Conservation (phyloP, 352 stramenopile species). For the Phytophthora cryptogea region DNA sequence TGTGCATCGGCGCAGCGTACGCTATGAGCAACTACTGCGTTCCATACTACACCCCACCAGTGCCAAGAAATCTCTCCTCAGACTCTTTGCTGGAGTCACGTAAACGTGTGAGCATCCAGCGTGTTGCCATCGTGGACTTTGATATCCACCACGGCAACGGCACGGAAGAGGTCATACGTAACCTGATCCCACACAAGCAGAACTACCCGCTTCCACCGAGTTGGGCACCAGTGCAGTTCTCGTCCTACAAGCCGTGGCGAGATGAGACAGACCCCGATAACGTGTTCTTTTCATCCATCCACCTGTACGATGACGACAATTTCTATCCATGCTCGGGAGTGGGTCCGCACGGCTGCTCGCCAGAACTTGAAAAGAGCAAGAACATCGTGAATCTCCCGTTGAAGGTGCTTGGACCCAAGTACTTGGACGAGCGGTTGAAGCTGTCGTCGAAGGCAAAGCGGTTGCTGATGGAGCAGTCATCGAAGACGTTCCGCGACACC, state of each 20-base stretch:
- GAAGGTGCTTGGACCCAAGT: slow-evolving; percentile 53
- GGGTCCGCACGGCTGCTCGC: slow-evolving; percentile 51
- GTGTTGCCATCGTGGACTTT: slow-evolving; percentile 70
- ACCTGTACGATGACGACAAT: slow-evolving; percentile 64
- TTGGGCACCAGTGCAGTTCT: slow-evolving; percentile 61
- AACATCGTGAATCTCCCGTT: slow-evolving; percentile 68
- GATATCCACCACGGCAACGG: slow-evolving; percentile 74
- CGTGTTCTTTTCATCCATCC: slow-evolving; percentile 70
- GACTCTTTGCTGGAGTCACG: slow-evolving; percentile 7
- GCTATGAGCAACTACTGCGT: slow-evolving; percentile 53
- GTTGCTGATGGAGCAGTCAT: slow-evolving; percentile 53
- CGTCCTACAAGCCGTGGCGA: slow-evolving; percentile 71
- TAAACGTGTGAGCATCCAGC: slow-evolving; percentile 34
- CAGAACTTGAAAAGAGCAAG: slow-evolving; percentile 44
- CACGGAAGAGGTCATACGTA: slow-evolving; percentile 68
- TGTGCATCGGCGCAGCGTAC: slow-evolving; percentile 67
- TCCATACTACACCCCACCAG: slow-evolving; percentile 40
- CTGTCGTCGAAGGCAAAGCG: slow-evolving; percentile 60
- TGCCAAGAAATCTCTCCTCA: background rate
- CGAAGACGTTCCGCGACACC: slow-evolving; percentile 47
- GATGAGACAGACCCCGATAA: slow-evolving; percentile 67
- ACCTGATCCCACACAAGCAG: slow-evolving; percentile 63
- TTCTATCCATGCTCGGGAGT: slow-evolving; percentile 68
- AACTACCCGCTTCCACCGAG: slow-evolving; percentile 67
- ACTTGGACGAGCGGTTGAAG: slow-evolving; percentile 61